Base-by-base conservation (phyloP, 192 early-diverging fungal species). In the Gaertneriomyces semiglobifer region DNA sequence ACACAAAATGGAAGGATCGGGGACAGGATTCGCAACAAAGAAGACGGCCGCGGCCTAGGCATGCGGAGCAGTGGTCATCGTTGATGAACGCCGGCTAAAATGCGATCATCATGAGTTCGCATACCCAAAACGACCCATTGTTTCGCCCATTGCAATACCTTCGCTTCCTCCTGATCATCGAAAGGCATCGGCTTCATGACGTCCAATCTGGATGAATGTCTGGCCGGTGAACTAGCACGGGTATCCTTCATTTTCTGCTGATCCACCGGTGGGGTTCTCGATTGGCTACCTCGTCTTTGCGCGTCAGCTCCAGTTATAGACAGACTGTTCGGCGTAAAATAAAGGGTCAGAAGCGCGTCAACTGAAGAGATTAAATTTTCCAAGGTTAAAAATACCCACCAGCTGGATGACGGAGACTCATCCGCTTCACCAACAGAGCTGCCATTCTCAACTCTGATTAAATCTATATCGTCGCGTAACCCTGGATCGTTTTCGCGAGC, bases 11-110 rank as follows among this genome's bases (percentile, higher is more conserved):
- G 63, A 84, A 84, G 38, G 75, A 72, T 19, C 75, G 46, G 33
- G 83, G 83, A 63, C 83, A 84, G 5, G 70, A 76, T 46, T 84
- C 81, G 63, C 83, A 84, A 63, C 83, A 84, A 16, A 84, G 60
- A 38, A 84, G 62, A 11, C 59, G 55, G 1, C 83, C 83, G 0
- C 65, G 54, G 3, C 73, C 77, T n/a, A 84, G 50, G 58, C 83
- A 84, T n/a, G 76, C 71, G 0, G 82, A 77, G 61, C 83, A 84
- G 50, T 74, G 66, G 50, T 84, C 83, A 41, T 84, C 77, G 58
- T 66, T 81, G 16, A 33, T 63, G 16, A 63, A 33, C 10, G 7
- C 16, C 10, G 6, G 7, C n/a, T 58, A 42, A n/a, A 58, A 41
- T 9, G 7, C n/a, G n/a, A n/a, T 41, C n/a, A 33, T 58, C 7